Evolutionary conservation across 2,329 filamentous ascomycete genomes (phyloP).

Genomic region (Colletotrichum salicis): DNA sequence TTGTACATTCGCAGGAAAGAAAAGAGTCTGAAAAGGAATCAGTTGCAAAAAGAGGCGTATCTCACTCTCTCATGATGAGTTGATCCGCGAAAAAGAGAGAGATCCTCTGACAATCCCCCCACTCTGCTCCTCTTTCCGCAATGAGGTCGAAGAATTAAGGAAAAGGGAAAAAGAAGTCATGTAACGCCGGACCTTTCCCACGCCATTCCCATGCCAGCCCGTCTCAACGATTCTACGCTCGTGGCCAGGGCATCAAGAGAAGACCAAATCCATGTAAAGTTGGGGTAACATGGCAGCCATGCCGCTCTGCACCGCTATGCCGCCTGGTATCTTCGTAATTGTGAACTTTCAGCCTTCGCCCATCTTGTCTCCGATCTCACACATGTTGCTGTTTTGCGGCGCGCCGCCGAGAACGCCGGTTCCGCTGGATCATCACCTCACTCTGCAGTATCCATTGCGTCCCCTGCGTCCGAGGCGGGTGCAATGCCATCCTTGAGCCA

Average conservation of each 20-base stretch:
- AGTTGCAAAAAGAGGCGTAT: background rate
- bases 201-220: slow-evolving; percentile 29
- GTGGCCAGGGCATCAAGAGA: slow-evolving; percentile 19
- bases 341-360: slow-evolving; percentile 22
- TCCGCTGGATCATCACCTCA: slow-evolving; percentile 12
- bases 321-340: slow-evolving; percentile 36
- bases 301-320: slow-evolving; percentile 33
- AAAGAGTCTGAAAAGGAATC: background rate
- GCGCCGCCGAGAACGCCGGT: background rate
- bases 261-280: slow-evolving; percentile 25
- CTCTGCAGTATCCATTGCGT: slow-evolving; percentile 39
- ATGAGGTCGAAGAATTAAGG: background rate
- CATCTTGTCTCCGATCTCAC: background rate
- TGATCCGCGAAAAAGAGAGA: background rate
- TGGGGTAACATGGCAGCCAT: slow-evolving; percentile 33
- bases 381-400: background rate
- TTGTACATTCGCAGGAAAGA: slow-evolving; percentile 7
- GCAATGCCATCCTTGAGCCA: slow-evolving; percentile 63
- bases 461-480: slow-evolving; percentile 46
- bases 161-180: slow-evolving; percentile 30
- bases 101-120: background rate
- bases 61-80: background rate
- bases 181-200: slow-evolving; percentile 26
- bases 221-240: background rate
- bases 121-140: background rate